Conservation (phyloP, 2,329 filamentous ascomycete genomes). For the Hyphodiscus sp. region DNA sequence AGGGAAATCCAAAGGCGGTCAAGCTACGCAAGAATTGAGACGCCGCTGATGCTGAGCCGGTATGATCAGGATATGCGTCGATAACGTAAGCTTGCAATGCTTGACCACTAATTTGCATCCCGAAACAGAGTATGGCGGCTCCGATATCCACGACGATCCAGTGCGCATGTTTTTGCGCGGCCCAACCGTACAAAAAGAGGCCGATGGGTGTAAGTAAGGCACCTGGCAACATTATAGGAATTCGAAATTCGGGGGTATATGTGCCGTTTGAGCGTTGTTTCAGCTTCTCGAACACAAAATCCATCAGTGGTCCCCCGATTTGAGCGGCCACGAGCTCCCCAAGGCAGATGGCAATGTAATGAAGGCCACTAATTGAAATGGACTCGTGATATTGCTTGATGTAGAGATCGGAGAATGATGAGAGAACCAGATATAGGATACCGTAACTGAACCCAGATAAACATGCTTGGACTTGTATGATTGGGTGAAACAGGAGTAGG, state of each 20-base stretch:
- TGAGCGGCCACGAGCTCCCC: conserved; percentile 33
- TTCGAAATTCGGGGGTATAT: conserved; percentile 56
- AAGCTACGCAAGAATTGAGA: conserved; percentile 16
- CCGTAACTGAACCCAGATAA: conserved; percentile 46
- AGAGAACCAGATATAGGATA: conserved; percentile 48
- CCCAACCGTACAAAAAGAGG: conserved; percentile 52
- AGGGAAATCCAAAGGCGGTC: conserved; percentile 30
- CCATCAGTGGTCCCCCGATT: conserved; percentile 24
- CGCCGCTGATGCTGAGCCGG: conserved; percentile 34
- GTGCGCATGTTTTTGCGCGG: conserved; percentile 40
- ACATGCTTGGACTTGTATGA: conserved; percentile 44
- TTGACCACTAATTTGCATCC: conserved; percentile 28
- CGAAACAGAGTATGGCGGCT: conserved; percentile 40
- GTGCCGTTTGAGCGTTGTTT: conserved; percentile 37
- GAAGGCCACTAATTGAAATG: conserved; percentile 46
- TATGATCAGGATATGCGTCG: conserved; percentile 36
- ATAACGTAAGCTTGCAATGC: conserved; percentile 41
- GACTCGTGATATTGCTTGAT: conserved; percentile 45
- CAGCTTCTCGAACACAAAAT: conserved; percentile 13
- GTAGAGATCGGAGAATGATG: conserved; percentile 55
- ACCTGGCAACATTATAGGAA: conserved; percentile 50
- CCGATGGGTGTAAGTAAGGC: conserved; percentile 47
- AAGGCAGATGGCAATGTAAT: conserved; percentile 45
- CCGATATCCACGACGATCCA: conserved; percentile 52
- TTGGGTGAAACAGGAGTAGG: conserved; percentile 45